Evolutionary conservation across 352 stramenopile genomes (phyloP).

Genomic region (Phytophthora ramorum): DNA sequence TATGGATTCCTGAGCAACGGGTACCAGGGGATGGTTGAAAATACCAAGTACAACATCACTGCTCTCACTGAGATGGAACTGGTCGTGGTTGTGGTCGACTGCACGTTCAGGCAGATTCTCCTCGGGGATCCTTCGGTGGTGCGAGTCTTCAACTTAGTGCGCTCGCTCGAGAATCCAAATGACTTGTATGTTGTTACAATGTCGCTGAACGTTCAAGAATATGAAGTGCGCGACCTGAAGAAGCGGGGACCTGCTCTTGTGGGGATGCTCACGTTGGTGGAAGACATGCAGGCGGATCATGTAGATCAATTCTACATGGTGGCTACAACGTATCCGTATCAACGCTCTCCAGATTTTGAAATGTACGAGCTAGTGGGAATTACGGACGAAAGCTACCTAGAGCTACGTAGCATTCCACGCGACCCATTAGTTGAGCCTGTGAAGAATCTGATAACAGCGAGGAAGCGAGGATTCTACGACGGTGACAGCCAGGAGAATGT

Average conservation of each 20-base stretch:
- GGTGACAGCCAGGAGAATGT: constrained; percentile 35
- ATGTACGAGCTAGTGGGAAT: constrained; percentile 25
- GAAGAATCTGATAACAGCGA: constrained; percentile 30
- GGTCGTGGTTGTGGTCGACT: constrained; percentile 47
- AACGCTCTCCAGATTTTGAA: constrained; percentile 31
- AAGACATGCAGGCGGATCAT: constrained; percentile 16
- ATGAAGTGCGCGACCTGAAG: constrained; percentile 16
- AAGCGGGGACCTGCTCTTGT: constrained; percentile 27
- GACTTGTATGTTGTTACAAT: constrained; percentile 34
- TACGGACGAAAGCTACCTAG: constrained; percentile 18
- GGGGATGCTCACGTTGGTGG: constrained; percentile 34
- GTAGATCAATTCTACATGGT: constrained; percentile 27
- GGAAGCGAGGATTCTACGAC: constrained; percentile 36
- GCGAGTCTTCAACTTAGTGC: constrained; percentile 41
- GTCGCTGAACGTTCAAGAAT: constrained; percentile 41
- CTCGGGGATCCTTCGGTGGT: constrained; percentile 11
- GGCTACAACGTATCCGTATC: constrained; percentile 36
- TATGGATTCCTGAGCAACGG: constrained; percentile 41
- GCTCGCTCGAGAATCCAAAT: constrained; percentile 2
- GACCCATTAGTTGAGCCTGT: constrained; percentile 12
- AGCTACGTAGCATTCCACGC: constrained; percentile 17
- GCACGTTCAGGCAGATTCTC: constrained; percentile 32
- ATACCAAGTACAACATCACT: constrained; percentile 44
- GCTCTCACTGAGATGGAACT: constrained; percentile 42
- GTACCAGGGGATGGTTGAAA: constrained; percentile 23